Base-by-base conservation (phyloP, 2,329 filamentous ascomycete genomes). In the Fusarium xyrophilum region DNA sequence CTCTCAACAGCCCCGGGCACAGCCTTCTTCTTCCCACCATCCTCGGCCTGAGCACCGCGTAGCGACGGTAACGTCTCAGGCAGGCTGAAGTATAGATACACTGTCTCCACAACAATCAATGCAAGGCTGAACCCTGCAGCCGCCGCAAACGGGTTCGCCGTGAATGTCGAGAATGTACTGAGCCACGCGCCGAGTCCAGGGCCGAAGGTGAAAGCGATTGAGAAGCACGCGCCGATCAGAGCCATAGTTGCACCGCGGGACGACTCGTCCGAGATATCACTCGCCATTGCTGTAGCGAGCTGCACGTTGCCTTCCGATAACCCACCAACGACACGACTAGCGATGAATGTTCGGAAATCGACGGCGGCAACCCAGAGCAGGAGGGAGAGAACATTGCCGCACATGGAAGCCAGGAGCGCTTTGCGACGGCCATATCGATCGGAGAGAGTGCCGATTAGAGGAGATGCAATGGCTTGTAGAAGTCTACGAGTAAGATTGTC, bases 301-400 rank as follows among this genome's bases (percentile, higher is more conserved):
- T 99, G 96, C 5, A 99, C 92, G 73, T 99, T 99, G 67, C 96
- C 96, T 82, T 99, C 96, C 59, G 94, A 97, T 69, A 99, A 80
- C 0, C 96, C 96, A 27, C 96, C 96, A 2, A 99, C 92, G 4
- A 99, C 82, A 52, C 96, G 89, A 72, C 93, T 97, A n/a, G 93
- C 92, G 32, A 99, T 85, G 76, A 99, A 99, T 4, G 95, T 98
- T 42, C 94, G 89, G 81, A 99, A 99, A 80, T 98, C 95, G 56
- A 92, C 91, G 2, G 96, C 96, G 44, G 90, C 87, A 12, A 97
- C 93, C 96, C 96, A 99, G 15, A 99, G 88, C 30, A 96, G 89
- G 12, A 99, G 96, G 25, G 93, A 97, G 54, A 96, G 81, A 54
- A 97, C 93, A 78, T 99, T 99, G 40, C 96, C 96, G 7, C 84